A percentile compares a stretch with the other conserved stretches of the same genome.
Evolutionary conservation across 306 rosid species (phyloP).

Genomic region (Luffa acutangula): DNA sequence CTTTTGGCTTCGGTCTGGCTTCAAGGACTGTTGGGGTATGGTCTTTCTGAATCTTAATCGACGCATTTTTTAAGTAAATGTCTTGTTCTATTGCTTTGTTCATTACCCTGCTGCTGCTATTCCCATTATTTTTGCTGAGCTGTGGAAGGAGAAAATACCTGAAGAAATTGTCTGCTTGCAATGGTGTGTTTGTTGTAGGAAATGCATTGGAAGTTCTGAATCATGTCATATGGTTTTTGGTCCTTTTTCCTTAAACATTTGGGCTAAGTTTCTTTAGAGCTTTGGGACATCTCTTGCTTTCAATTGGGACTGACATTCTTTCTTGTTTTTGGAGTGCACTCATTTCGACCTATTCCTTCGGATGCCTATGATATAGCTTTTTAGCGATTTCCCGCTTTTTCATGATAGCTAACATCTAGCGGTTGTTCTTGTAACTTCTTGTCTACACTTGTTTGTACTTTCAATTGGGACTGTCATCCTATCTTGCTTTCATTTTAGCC

Average conservation of each 20-base stretch:
- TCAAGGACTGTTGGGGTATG: not conserved
- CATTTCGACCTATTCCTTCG: not conserved
- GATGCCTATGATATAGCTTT: not conserved
- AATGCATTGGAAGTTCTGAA: not conserved
- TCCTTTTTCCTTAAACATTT: not conserved
- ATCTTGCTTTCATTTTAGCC: not conserved
- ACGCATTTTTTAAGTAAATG: not conserved
- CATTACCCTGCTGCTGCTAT: not conserved
- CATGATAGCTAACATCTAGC: not conserved
- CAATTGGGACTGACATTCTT: not conserved
- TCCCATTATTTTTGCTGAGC: not conserved
- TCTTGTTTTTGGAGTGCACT: not conserved
- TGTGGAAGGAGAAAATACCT: not conserved
- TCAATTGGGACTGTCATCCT: not conserved
- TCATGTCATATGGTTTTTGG: not conserved
- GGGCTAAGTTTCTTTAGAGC: not conserved
- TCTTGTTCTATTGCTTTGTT: not conserved
- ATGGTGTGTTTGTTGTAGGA: not conserved
- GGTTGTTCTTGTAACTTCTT: not conserved
- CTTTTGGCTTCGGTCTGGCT: not conserved
- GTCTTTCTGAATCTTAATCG: not conserved
- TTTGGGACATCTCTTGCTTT: not conserved
- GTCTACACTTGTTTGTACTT: not conserved
- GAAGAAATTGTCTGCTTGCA: not conserved
- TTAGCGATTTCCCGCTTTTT: not conserved